Conservation (phyloP, 169 alveolate genomes). For the Cryptosporidium canis region DNA sequence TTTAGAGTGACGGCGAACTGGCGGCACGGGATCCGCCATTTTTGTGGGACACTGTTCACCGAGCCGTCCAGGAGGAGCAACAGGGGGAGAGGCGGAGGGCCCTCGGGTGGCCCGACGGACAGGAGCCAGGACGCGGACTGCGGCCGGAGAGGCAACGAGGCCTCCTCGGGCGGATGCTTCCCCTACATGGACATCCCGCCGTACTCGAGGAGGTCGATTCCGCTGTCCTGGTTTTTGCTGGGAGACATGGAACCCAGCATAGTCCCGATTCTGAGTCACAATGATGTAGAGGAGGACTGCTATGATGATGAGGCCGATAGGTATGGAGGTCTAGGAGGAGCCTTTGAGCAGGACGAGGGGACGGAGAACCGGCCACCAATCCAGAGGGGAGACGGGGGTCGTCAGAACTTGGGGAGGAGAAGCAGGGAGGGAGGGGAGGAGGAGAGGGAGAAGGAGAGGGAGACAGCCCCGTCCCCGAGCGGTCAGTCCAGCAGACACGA, state of each 20-base stretch:
- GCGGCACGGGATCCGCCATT: slow-evolving; percentile 59
- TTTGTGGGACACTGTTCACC: slow-evolving; percentile 58
- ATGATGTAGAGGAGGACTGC: neutral
- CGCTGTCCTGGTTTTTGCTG: slow-evolving; percentile 63
- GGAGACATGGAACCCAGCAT: slow-evolving; percentile 67
- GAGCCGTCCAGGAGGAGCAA: slow-evolving; percentile 22
- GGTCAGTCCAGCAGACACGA: too few relatives aligned
- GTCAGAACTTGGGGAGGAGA: neutral
- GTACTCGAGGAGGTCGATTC: slow-evolving; percentile 66
- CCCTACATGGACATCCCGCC: slow-evolving; percentile 66
- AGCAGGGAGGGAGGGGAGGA: too few relatives aligned
- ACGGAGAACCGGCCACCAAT: neutral
- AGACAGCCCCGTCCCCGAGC: too few relatives aligned
- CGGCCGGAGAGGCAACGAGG: neutral
- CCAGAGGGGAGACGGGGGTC: neutral
- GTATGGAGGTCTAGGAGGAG: neutral
- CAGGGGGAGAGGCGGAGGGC: neutral
- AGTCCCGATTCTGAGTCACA: slow-evolving; percentile 17
- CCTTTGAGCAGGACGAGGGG: neutral
- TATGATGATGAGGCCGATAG: neutral
- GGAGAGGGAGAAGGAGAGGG: neutral
- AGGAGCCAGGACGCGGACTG: too few relatives aligned
- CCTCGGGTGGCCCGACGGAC: too few relatives aligned
- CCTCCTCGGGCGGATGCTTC: neutral
- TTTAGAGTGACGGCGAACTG: slow-evolving; percentile 61